Evolutionary conservation across 345 rosid genomes (phyloP), one percentile per base, ranked within the genome.

Genomic region (Citrus medica): DNA sequence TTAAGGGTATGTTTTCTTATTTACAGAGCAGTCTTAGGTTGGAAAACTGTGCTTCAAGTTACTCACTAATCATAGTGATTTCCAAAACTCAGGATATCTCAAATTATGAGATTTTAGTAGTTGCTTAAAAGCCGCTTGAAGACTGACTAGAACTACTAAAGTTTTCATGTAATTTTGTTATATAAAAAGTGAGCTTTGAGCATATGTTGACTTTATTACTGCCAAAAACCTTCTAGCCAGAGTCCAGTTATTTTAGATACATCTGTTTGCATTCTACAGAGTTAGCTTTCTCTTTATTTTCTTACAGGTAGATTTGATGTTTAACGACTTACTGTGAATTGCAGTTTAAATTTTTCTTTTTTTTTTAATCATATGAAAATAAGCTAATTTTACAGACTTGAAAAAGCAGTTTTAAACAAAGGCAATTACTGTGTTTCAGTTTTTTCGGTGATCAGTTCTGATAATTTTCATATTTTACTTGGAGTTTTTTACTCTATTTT

Each of bases 1-100:
- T 83, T 95, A 79, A 92, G 99, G 94, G 99, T 95, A 89, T 85
- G 91, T 74, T 48, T 33, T 60, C 74, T 72, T n/a, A 64, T 37
- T 46, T 83, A 37, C 62, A 4, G 17, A 30, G 58, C n/a, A 79
- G 71, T 71, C 46, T 67, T 69, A 35, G 59, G 35, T 30, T 59
- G 76, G 35, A 28, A 70, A 53, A 35, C 70, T 21, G 4, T 76
- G 33, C 55, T 32, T 53, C 59, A 63, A 5, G 27, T 63, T 62
- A 35, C 19, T 60, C 19, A 13, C 37, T 4, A 33, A 56, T 30
- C 62, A 21, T 25, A 17, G 9, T 2, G n/a, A 53, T 30, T 73
- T 73, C 67, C 17, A 5, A 16, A 58, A 19, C 48, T 28, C 28
- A 12, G 59, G 63, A 9, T 61, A 63, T 42, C 59, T 59, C 63